Evolutionary conservation across 371 early-diverging fungal genomes (phyloP), one percentile per base, ranked within the genome.

Genomic region (Syncephalastrum sp.): DNA sequence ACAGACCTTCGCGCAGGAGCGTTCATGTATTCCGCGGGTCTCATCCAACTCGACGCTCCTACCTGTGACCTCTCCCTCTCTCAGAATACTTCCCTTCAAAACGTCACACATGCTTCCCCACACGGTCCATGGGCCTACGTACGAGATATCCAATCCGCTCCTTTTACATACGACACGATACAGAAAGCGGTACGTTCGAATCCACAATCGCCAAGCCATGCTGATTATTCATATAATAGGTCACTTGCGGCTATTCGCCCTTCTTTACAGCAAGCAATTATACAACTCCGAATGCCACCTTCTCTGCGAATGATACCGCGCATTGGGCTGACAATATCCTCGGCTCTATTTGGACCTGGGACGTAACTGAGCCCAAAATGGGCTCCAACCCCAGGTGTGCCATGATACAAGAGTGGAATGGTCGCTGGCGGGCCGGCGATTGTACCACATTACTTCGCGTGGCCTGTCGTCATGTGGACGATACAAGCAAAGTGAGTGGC

Each of bases 281-380:
- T 43, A 53, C 57, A 16, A 0, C 57, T 6, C 44, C 60, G 0
- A n/a, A 44, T 4, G 48, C 62, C 8, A 19, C 52, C 5, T 49
- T 48, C 43, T 55, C 64, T 15, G 43, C 46, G n/a, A 29, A 50
- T 5, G 65, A 63, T 21, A 59, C 59, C 15, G 41, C 46, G 0
- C 59, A 61, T 41, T 42, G 68, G 14, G 54, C 64, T 3, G 68
- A 70, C 38, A 65, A 68, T 57, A 42, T 76, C 1, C 21, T 73
- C 13, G 63, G 64, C 0, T 70, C 73, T 1, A 64, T 76, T 16
- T 77, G 77, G 77, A 68, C 77, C 2, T 77, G 77, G 77, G 77
- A 77, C 48, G 41, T 68, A 0, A 51, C 59, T n/a, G 62, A 77
- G 5, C 77, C 77, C 3, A 12, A 49, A 12, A 47, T 44, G 12